phyloP scores from a whole-genome alignment of 1,284 basidiomycete species.

The Fistulinella cinereoalba region DNA sequence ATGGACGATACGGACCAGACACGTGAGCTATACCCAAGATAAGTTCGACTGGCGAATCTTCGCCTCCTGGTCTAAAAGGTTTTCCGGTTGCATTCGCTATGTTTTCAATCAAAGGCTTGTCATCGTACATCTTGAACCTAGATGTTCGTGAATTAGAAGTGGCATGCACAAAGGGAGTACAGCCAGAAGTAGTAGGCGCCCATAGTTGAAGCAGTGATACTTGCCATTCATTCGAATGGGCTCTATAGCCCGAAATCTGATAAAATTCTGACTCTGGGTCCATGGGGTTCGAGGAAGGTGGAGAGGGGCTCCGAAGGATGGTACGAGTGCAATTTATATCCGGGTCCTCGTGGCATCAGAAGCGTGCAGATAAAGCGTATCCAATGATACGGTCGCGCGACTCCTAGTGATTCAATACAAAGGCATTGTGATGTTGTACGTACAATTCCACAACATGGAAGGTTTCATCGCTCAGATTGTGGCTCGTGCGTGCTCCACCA shows the following conservation, averaged over 20 bases:
- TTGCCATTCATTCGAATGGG: constrained; percentile 32
- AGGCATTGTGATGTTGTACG: no score
- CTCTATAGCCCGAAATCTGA: constrained; percentile 27
- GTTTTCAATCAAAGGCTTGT: constrained; percentile 17
- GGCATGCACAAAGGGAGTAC: neutral
- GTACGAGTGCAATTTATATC: no score
- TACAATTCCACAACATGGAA: no score
- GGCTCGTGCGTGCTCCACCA: no score
- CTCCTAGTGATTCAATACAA: no score
- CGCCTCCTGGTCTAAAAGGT: constrained; percentile 23
- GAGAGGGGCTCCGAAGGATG: no score
- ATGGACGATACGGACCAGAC: neutral
- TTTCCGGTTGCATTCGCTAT: constrained; percentile 6
- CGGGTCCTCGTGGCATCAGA: no score
- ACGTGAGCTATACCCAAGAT: constrained; percentile 22
- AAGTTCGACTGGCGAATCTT: constrained; percentile 26
- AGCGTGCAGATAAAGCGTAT: no score
- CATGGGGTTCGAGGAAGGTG: constrained; percentile 1
- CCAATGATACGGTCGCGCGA: no score
- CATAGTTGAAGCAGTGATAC: neutral
- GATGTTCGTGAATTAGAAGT: neutral
- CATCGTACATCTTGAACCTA: constrained; percentile 32
- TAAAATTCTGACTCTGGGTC: constrained; percentile 23
- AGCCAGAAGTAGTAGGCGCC: neutral
- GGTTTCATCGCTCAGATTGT: no score